A percentile compares a stretch with the other conserved stretches of the same genome.
phyloP scores from a whole-genome alignment of 1,284 basidiomycete genomes.

The Sanghuangporus baumii region DNA sequence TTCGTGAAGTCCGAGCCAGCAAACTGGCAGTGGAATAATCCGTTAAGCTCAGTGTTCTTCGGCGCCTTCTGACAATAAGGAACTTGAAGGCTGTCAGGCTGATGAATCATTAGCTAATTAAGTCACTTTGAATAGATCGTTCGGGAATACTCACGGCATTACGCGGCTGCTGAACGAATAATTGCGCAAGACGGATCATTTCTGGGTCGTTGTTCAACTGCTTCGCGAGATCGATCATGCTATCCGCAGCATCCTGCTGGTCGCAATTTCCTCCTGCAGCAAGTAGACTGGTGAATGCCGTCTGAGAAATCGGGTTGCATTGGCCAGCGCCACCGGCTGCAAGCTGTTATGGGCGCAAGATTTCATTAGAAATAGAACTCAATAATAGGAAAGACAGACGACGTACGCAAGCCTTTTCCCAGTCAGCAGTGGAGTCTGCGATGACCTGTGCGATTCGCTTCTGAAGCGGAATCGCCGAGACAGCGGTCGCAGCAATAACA shows the following conservation, averaged over 20 bases:
- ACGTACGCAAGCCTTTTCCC: slow-evolving; percentile 22
- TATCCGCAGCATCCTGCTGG: slow-evolving; percentile 29
- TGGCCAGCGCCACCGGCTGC: slow-evolving; percentile 20
- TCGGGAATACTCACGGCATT: slow-evolving; percentile 31
- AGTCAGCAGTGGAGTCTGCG: slow-evolving; percentile 20
- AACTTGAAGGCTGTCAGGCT: slow-evolving; percentile 33
- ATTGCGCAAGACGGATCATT: slow-evolving; percentile 27
- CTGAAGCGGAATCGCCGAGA: slow-evolving; percentile 15
- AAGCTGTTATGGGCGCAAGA: background rate
- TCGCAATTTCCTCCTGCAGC: slow-evolving; percentile 26
- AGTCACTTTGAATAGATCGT: background rate
- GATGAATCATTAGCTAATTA: background rate
- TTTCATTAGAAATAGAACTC: background rate
- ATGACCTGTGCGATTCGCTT: slow-evolving; percentile 25
- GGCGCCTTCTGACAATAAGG: slow-evolving; percentile 37
- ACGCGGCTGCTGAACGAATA: slow-evolving; percentile 55
- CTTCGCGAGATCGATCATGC: slow-evolving; percentile 29
- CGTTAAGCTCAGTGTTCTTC: slow-evolving; percentile 34
- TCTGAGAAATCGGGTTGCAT: slow-evolving; percentile 24
- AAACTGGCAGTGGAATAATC: slow-evolving; percentile 41
- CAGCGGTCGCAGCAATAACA: slow-evolving; percentile 11
- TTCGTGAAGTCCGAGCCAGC: slow-evolving; percentile 28
- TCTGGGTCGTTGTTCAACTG: slow-evolving; percentile 25
- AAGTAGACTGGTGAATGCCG: slow-evolving; percentile 23
- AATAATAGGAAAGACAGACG: background rate